Evolutionary conservation across 805 yeast species (phyloP), one percentile per base, ranked within the genome.

Genomic region (Torulaspora indica): DNA sequence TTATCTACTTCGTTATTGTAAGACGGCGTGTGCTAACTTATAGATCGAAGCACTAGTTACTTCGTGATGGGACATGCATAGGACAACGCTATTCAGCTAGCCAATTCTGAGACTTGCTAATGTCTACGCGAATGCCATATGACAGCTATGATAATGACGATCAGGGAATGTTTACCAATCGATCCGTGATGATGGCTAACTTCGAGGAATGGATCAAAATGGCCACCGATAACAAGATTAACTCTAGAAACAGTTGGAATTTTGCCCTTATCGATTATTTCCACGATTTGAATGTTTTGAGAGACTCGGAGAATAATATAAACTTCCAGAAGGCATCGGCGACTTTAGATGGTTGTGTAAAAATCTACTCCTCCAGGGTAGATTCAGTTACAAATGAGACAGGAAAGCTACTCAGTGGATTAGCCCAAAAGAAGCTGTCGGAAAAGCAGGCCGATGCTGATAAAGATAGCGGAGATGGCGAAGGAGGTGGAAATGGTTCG

Each of bases 381-480:
- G 97, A 90, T 57, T 84, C 95, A 0, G 95, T 88, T 0, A 95
- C 90, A 4, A 81, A 84, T 7, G 97, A 90, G 56, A 89, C 97
- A 0, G 95, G 95, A 2, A 79, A 81, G 55, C 70, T 91, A 44
- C 66, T 89, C 28, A 83, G 85, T 63, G 95, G 95, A 3, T 66
- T 86, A 44, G 80, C 89, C 2, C 68, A 73, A 5, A 67, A 72
- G 36, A 66, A 66, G 18, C 52, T 52, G 10, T 51, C 46, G 13
- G 55, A 52, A 13, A 50, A 52, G 8, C 58, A 54, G 2, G 55
- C 31, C 13, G 27, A 38, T 8, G 22, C 35, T 12, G 27, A 35
- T 4, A 43, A 41, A 8, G 43, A 38, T 10, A 42, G 52, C 5
- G 57, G 47, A 2, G 67, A 55, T 8, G 63, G 56, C 8, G 59